Evolutionary conservation across 345 rosid genomes (phyloP), one percentile per base, ranked within the genome.

Genomic region (Mallotus nudiflorus): DNA sequence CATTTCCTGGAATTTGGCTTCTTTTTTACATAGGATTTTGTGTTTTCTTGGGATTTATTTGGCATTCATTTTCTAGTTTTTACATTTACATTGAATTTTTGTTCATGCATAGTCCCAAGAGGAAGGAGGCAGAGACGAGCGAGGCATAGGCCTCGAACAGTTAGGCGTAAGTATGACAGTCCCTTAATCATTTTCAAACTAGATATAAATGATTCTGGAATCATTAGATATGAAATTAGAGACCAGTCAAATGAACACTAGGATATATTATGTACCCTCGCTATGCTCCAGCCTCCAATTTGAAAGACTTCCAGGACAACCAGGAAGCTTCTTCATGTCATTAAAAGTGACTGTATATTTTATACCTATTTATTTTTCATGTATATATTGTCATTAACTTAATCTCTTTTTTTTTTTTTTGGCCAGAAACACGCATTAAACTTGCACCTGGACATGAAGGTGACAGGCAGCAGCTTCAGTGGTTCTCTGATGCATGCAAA

Each of bases 401-500:
- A 20, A n/a, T 45, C 67, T 69, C 70, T 20, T 66, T 31, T 37
- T 69, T n/a, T 39, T 18, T 68, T 71, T n/a, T 67, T 77, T n/a
- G n/a, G 70, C 33, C 88, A 92, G 98, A 92, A 81, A 83, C 85
- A 42, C 96, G 88, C 24, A 74, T 84, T 49, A 92, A 84, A 83
- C 92, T 96, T 20, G 89, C 91, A 39, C 81, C 99, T 27, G 88
- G 83, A 51, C 84, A 70, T 60, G 99, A 88, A 82, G 82, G 87
- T 62, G 97, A 91, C 75, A 81, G 68, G 54, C 87, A 85, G 77
- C 97, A 92, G 76, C 88, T 96, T 49, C 84, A 87, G 79, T 81
- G 82, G 87, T 96, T 96, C 77, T 92, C 91, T 72, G 85, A 96
- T 82, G 93, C 97, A 37, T 96, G 99, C 89, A 92, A 90, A 82